Evolutionary conservation across 768 basidiomycete species (phyloP), one percentile per base, ranked within the genome.

Genomic region (Lactarius hatsudake): DNA sequence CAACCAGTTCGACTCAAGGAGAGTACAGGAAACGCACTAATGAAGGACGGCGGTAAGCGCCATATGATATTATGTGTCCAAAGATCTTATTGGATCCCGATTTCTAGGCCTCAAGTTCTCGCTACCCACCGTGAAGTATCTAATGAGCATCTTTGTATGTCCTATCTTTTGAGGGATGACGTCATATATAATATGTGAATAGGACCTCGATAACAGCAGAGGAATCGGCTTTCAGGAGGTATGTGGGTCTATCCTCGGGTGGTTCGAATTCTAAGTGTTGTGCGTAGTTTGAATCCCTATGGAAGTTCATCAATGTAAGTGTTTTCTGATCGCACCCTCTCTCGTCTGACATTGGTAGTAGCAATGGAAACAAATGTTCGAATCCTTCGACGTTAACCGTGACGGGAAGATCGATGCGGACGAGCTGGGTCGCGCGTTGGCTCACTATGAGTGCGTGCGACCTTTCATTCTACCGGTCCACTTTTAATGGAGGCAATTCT

Each of bases 121-220:
- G 2, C 0, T 0, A 23, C 20, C 13, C 26, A 63, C 66, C 10
- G 58, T 67, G 51, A 59, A 63, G 18, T 63, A 63, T 32, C 57
- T 67, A 7, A 59, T 67, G 66, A 28, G 62, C 18, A 63, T 43
- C 30, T 67, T 67, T 13, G 66, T 67, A 63, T 15, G 66, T 30
- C 12, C 8, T 20, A 1, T 36, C n/a, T 9, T 38, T 53, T 48
- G 5, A 10, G n/a, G 32, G 10, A 34, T 20, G 26, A 3, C n/a
- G 36, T 53, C 10, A n/a, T 3, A 4, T 32, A 15, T 38, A 12
- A 13, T 62, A 8, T 28, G 15, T 18, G 12, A 51, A 59, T 32
- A 67, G 66, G 66, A 67, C 32, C 12, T 38, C 3, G 62, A 67
- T 45, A 26, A 58, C 8, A 55, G 58, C 32, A 62, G 66, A 5